A percentile compares a stretch with the other conserved stretches of the same genome.
These are phyloP conservation scores for Solanum lycopersicoides DNA, from an alignment of 257 asterid genomes.

Conservation along the genomic window DNA sequence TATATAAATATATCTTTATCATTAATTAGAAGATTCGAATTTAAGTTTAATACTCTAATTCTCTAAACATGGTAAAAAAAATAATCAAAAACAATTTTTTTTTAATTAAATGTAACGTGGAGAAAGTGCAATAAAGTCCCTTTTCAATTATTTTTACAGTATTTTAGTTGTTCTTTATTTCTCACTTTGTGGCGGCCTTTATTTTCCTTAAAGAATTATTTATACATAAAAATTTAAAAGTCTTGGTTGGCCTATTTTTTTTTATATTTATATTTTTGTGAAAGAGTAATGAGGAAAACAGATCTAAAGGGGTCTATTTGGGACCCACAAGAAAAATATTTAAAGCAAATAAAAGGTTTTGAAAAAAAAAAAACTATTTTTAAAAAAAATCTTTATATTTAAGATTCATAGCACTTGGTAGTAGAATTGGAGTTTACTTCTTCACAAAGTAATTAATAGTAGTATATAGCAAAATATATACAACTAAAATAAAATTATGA, in stretches of 20 bases:
- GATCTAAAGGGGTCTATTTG: not conserved
- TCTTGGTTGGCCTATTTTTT: not conserved
- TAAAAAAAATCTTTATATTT: not conserved
- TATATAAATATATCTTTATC: not conserved
- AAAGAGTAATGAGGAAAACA: not conserved
- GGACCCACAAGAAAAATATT: not conserved
- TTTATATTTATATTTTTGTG: not conserved
- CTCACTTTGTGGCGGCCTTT: not conserved
- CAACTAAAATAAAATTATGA: not conserved
- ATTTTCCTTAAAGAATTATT: not conserved
- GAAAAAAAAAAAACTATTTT: not conserved
- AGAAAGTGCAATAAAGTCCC: constrained; percentile 2
- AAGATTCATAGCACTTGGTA: not conserved
- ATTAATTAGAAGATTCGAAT: not conserved
- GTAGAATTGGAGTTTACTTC: not conserved
- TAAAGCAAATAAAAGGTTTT: not conserved
- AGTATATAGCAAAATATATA: not conserved
- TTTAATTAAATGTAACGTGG: constrained; percentile 2
- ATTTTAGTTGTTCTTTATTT: not conserved
- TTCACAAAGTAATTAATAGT: not conserved
- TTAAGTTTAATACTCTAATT: not conserved
- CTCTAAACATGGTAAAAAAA: not conserved
- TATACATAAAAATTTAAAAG: not conserved
- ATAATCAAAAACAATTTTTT: not conserved
- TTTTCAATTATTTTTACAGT: not conserved